Conservation (phyloP, 2,329 filamentous ascomycete species). For the Penicillium brevicompactum region DNA sequence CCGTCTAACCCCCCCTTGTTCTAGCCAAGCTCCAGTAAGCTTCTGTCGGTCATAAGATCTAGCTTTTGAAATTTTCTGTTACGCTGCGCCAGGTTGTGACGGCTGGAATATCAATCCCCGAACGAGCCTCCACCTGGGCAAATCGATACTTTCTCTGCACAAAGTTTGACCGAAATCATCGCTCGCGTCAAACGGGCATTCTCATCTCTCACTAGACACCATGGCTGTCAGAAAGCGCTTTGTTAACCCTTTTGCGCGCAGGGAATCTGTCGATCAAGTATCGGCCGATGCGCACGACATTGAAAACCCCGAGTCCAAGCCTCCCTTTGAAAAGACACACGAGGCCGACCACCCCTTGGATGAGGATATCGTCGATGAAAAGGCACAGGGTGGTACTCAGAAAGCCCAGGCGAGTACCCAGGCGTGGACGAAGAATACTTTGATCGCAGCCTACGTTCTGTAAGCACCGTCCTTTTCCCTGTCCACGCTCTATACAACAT, state of each 20-base stretch:
- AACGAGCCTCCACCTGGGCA: not conserved
- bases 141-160: not conserved
- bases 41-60: not conserved
- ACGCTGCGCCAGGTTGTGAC: not conserved
- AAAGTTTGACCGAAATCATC: not conserved
- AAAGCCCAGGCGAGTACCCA: constrained; percentile 9
- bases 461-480: not conserved
- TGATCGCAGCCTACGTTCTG: constrained; percentile 11
- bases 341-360: not conserved
- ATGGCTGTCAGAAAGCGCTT: constrained; percentile 15
- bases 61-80: not conserved
- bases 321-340: not conserved
- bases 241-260: constrained; percentile 4
- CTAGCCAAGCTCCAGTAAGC: not conserved
- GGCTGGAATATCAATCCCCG: not conserved
- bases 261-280: constrained; percentile 1
- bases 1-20: not conserved
- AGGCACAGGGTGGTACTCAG: constrained; percentile 9
- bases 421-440: constrained; percentile 10
- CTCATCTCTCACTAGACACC: not conserved
- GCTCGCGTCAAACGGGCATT: not conserved
- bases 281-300: not conserved
- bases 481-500: not conserved
- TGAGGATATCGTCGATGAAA: constrained; percentile 7
- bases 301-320: not conserved